Conservation (phyloP, 331 rosid genomes). For the Quercus tomentella region DNA sequence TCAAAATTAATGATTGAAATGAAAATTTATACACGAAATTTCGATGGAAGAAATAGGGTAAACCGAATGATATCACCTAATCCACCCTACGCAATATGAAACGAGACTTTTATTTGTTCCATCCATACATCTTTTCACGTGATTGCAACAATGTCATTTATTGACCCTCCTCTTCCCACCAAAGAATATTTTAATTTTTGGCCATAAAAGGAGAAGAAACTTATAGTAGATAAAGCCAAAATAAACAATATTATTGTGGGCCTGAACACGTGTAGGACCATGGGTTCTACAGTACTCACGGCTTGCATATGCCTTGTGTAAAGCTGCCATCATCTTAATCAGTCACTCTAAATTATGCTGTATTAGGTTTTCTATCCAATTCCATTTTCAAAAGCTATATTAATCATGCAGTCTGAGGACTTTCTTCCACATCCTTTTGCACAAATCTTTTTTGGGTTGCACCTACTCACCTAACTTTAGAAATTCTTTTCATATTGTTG, state of each 20-base stretch:
- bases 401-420: neutral
- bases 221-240: too few species aligned
- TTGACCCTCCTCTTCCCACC: too few species aligned
- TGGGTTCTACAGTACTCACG: neutral
- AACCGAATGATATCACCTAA: too few species aligned
- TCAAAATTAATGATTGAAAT: too few species aligned
- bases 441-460: constrained; percentile 11
- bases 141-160: too few species aligned
- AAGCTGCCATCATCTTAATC: neutral
- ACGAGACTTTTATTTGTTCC: too few species aligned
- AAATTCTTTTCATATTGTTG: neutral
- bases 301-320: neutral
- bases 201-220: too few species aligned
- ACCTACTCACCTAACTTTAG: constrained; percentile 32
- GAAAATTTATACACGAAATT: too few species aligned
- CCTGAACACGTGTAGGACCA: neutral
- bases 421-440: neutral
- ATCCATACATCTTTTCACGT: too few species aligned
- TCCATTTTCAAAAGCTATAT: neutral
- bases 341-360: neutral
- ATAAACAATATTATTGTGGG: neutral
- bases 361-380: neutral
- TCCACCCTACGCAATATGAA: too few species aligned
- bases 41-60: too few species aligned
- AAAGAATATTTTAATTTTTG: too few species aligned